Evolutionary conservation across 345 rosid genomes (phyloP).

Genomic region (Eucalyptus sp.): DNA sequence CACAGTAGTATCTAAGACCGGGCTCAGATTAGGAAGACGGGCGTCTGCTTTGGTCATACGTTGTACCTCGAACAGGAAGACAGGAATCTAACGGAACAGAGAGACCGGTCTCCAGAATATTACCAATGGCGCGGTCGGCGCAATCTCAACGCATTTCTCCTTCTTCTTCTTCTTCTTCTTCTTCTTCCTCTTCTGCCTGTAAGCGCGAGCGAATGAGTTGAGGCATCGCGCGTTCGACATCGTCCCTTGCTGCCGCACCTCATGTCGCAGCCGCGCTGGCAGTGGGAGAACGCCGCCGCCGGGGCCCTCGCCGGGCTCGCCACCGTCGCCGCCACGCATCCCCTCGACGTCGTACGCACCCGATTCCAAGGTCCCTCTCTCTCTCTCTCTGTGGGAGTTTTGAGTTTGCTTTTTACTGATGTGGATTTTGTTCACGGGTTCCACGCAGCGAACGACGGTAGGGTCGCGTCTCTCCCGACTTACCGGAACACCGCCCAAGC

Average conservation of each 20-base stretch:
- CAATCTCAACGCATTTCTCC: neutral
- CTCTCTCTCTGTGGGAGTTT: too few relatives aligned
- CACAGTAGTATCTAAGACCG: too few relatives aligned
- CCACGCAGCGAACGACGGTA: slow-evolving; percentile 63
- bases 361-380: slow-evolving; percentile 64
- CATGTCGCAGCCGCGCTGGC: slow-evolving; percentile 25
- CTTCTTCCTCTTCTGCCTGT: neutral
- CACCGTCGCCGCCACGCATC: slow-evolving; percentile 75
- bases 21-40: too few relatives aligned
- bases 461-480: slow-evolving; percentile 45
- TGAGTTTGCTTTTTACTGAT: neutral
- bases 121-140: neutral
- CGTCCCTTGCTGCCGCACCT: neutral
- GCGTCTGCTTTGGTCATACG: neutral
- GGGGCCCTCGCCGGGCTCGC: slow-evolving; percentile 86
- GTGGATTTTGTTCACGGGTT: neutral
- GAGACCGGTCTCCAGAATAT: neutral
- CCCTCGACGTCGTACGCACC: slow-evolving; percentile 91
- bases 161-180: neutral
- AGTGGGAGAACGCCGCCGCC: slow-evolving; percentile 85
- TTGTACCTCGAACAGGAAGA: neutral
- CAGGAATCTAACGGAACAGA: neutral
- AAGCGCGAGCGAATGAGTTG: neutral
- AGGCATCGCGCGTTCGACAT: neutral
- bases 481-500: slow-evolving; percentile 82